A percentile compares a stretch with the other conserved stretches of the same genome.
Conservation (phyloP, 495 filamentous ascomycete species). For the Clavariopsis aquatica region DNA sequence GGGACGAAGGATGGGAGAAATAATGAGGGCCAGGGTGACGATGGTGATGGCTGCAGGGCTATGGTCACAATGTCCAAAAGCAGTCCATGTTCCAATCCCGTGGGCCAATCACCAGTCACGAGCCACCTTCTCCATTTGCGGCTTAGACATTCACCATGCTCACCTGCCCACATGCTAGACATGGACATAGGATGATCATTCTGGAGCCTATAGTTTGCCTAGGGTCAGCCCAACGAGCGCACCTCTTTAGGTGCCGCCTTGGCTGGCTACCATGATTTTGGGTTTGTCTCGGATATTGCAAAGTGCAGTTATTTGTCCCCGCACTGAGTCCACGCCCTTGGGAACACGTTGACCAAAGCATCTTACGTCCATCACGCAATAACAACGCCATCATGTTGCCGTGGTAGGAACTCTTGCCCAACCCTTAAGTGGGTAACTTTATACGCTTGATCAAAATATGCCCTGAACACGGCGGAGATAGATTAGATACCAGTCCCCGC, state of each 20-base stretch:
- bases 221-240: too few relatives aligned
- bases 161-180: conserved; percentile 4
- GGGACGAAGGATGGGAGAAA: background rate
- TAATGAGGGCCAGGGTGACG: background rate
- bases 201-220: too few relatives aligned
- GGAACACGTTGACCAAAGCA: background rate
- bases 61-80: background rate
- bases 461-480: too few relatives aligned
- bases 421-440: too few relatives aligned
- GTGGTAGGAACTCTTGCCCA: too few relatives aligned
- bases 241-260: too few relatives aligned
- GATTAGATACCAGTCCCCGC: too few relatives aligned
- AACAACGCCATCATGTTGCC: too few relatives aligned
- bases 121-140: conserved; percentile 7
- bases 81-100: background rate
- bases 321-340: background rate
- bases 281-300: background rate
- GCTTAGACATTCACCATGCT: conserved; percentile 6
- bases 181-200: too few relatives aligned
- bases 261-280: background rate
- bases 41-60: background rate
- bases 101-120: background rate
- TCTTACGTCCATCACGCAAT: conserved; percentile 20
- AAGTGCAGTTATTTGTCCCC: conserved; percentile 6
- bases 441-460: too few relatives aligned